phyloP scores from a whole-genome alignment of 129 eudicot species.

The Arctium minus region DNA sequence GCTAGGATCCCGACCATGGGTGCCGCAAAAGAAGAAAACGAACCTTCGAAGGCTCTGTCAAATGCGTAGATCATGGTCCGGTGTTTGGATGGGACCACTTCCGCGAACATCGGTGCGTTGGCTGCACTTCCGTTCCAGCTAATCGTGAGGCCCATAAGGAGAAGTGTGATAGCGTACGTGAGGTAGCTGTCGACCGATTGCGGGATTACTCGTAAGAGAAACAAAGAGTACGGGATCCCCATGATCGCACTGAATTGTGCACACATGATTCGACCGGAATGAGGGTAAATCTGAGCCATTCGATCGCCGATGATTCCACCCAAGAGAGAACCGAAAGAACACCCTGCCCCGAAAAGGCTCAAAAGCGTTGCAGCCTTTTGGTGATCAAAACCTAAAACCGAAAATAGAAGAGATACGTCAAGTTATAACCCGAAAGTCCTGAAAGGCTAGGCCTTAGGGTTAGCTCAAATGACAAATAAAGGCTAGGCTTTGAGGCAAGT shows the following conservation, averaged over 20 bases:
- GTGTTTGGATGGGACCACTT: constrained; percentile 91
- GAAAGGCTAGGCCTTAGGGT: not conserved
- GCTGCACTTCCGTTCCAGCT: constrained; percentile 93
- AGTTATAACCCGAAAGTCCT: not conserved
- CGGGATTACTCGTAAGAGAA: constrained; percentile 69
- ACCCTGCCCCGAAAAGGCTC: constrained; percentile 72
- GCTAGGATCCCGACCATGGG: constrained; percentile 89
- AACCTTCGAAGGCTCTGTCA: constrained; percentile 89
- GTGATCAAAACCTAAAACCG: constrained; percentile 80
- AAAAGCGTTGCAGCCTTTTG: constrained; percentile 74
- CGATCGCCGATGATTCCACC: constrained; percentile 90
- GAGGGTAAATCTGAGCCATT: constrained; percentile 66
- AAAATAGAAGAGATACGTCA: not conserved
- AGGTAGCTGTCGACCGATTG: constrained; percentile 63
- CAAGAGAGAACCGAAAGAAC: constrained; percentile 72
- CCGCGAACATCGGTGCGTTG: constrained; percentile 94
- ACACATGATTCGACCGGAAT: constrained; percentile 82
- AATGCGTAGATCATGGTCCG: constrained; percentile 96
- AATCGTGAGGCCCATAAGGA: constrained; percentile 82
- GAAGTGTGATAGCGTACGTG: constrained; percentile 61
- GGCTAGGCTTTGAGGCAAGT: not conserved
- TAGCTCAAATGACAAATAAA: not conserved
- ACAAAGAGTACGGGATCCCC: constrained; percentile 94
- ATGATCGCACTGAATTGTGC: constrained; percentile 89
- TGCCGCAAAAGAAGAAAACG: constrained; percentile 93